Percentiles rank a stretch among this genome's conserved stretches.
Conservation (phyloP, 257 asterid species). For the Nicotiana otophora region DNA sequence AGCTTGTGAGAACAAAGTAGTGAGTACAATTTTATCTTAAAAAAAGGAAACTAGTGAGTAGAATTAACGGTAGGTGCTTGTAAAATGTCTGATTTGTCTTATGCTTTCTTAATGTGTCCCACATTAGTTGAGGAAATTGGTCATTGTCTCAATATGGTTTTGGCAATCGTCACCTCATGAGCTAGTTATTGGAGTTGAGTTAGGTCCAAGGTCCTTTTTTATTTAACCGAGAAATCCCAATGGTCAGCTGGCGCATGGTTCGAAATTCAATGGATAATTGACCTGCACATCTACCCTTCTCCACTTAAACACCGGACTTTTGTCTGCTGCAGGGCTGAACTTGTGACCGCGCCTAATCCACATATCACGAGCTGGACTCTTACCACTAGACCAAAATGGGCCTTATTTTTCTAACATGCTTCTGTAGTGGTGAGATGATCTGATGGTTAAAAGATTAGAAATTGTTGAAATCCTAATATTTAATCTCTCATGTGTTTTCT, state of each 20-base stretch:
- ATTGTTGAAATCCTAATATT: background rate
- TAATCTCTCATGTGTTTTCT: background rate
- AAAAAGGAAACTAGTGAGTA: background rate
- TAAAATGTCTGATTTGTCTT: background rate
- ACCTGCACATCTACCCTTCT: too few species aligned
- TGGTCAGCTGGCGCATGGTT: too few species aligned
- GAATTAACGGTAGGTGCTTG: background rate
- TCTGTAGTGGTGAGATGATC: background rate
- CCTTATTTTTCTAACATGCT: background rate
- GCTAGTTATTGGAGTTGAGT: background rate
- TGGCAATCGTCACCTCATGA: background rate
- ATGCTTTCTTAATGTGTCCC: background rate
- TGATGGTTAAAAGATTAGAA: background rate
- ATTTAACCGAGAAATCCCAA: too few species aligned
- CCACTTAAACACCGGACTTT: too few species aligned
- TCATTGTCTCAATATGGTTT: background rate
- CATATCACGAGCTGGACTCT: too few species aligned
- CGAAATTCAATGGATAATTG: too few species aligned
- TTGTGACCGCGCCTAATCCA: too few species aligned
- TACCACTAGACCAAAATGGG: too few species aligned
- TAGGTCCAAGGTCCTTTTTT: too few species aligned
- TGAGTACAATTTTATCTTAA: background rate
- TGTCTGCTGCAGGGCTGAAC: too few species aligned
- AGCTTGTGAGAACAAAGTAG: background rate
- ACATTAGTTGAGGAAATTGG: background rate